A percentile compares a stretch with the other conserved stretches of the same genome.
Conservation (phyloP, 108 stramenopile genomes). For the Stephanodiscus triporus region DNA sequence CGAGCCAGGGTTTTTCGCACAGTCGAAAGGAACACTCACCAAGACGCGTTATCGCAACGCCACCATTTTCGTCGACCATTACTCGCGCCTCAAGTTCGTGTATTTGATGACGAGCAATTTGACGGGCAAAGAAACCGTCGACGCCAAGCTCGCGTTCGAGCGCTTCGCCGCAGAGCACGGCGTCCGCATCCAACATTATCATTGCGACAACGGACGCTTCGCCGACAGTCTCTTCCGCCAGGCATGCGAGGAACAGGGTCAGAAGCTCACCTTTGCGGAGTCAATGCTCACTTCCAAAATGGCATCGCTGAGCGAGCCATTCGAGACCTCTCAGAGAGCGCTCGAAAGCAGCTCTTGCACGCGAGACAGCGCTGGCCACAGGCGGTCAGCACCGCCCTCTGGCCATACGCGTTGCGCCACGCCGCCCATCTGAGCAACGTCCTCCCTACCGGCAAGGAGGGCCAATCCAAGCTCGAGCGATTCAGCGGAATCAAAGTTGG, state of each 20-base stretch:
- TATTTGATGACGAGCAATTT: background rate
- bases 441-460: background rate
- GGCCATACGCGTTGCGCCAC: conserved; percentile 43
- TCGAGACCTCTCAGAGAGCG: no score
- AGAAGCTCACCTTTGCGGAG: conserved; percentile 38
- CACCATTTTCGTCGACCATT: conserved; percentile 52
- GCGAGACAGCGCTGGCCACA: no score
- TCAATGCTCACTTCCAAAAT: conserved; percentile 40
- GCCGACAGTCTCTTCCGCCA: conserved; percentile 15
- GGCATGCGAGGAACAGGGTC: background rate
- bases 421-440: conserved; percentile 3
- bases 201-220: conserved; percentile 55
- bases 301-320: no score
- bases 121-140: background rate
- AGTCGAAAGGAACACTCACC: background rate
- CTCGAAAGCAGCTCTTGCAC: conserved; percentile 21
- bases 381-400: conserved; percentile 8
- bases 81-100: background rate
- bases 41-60: background rate
- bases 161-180: conserved; percentile 2
- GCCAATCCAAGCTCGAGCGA: conserved; percentile 1
- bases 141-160: conserved; percentile 21
- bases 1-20: background rate
- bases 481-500: conserved; percentile 11
- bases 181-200: conserved; percentile 43